Evolutionary conservation across 1,284 basidiomycete species (phyloP).

Genomic region (Rugosomyces carneus): DNA sequence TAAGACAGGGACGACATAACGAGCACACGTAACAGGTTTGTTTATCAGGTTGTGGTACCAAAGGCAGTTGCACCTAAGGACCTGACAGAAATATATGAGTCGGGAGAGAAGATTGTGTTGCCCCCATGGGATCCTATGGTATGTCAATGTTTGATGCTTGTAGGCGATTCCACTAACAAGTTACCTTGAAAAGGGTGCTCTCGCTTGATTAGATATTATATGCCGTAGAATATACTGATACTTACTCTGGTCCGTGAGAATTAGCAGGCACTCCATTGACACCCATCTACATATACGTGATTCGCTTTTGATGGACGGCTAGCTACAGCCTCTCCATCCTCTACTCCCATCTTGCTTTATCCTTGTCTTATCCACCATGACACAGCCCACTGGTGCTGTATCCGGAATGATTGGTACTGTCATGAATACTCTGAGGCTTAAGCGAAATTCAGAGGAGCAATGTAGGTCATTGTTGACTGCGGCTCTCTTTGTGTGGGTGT

Average conservation of each 20-base stretch:
- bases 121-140: conserved; percentile 93
- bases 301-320: neutral
- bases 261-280: neutral
- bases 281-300: neutral
- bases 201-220: conserved; percentile 2
- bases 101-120: conserved; percentile 55
- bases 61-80: conserved; percentile 74
- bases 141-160: conserved; percentile 18
- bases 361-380: conserved; percentile 14
- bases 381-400: conserved; percentile 19
- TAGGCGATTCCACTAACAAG: neutral
- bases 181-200: conserved; percentile 8
- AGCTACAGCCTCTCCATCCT: neutral
- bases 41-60: conserved; percentile 86
- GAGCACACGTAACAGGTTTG: conserved; percentile 44
- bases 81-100: conserved; percentile 76
- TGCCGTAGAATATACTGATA: no score
- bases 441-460: conserved; percentile 44
- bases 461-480: conserved; percentile 7
- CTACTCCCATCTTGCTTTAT: conserved; percentile 2
- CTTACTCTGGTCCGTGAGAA: neutral
- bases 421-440: conserved; percentile 44
- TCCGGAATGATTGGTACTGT: conserved; percentile 38
- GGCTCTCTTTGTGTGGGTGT: neutral
- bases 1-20: neutral